Evolutionary conservation across 1,284 basidiomycete genomes (phyloP).

Genomic region (Jaminaea rosea): DNA sequence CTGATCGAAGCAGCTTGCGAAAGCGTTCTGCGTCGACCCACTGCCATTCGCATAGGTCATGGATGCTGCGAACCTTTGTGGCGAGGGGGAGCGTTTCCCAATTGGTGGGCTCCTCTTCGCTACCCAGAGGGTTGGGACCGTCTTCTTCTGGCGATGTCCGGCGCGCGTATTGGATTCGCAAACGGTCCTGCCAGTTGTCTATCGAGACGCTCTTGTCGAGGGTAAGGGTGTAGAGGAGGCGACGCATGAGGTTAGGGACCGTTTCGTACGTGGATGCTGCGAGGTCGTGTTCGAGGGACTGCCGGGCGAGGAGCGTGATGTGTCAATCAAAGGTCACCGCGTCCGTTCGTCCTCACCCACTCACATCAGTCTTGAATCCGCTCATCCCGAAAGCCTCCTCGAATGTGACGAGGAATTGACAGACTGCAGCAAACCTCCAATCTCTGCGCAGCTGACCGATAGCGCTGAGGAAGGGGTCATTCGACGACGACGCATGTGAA

Average conservation of each 20-base stretch:
- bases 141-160: too few relatives aligned
- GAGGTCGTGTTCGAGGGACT: conserved; percentile 50
- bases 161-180: not conserved
- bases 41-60: conserved; percentile 53
- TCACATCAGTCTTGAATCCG: conserved; percentile 38
- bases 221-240: conserved; percentile 51
- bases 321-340: conserved; percentile 11
- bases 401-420: conserved; percentile 45
- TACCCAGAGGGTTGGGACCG: conserved; percentile 28
- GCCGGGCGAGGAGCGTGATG: not conserved
- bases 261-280: conserved; percentile 49
- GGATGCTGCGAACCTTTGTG: conserved; percentile 48
- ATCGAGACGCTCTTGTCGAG: conserved; percentile 51
- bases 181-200: conserved; percentile 27
- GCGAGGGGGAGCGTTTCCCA: conserved; percentile 51
- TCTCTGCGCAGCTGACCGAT: conserved; percentile 26
- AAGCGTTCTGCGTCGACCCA: conserved; percentile 52
- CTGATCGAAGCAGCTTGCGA: conserved; percentile 50
- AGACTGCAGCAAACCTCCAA: conserved; percentile 45
- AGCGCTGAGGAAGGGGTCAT: conserved; percentile 20
- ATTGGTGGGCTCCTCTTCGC: conserved; percentile 23
- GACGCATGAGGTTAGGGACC: conserved; percentile 49
- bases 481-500: too few relatives aligned
- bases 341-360: not conserved
- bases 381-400: conserved; percentile 43